These are phyloP conservation scores for Davidsoniella eucalypti DNA, from an alignment of 2,329 filamentous ascomycete species.

Conservation along the genomic window DNA sequence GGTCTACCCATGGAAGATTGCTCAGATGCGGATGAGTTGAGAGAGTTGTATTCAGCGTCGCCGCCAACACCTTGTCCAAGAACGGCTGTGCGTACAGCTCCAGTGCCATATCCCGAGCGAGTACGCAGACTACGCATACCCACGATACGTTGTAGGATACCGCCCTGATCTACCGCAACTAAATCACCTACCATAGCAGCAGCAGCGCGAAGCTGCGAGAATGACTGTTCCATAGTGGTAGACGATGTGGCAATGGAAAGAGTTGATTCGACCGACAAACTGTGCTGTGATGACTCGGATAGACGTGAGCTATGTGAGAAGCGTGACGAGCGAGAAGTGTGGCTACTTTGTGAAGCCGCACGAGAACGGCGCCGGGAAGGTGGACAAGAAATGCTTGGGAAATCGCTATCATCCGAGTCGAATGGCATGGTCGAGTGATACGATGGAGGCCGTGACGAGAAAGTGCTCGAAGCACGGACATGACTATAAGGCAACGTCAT, in stretches of 20 bases:
- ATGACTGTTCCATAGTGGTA: conserved; percentile 31
- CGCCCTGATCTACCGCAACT: conserved; percentile 27
- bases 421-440: background rate
- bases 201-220: conserved; percentile 30
- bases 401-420: background rate
- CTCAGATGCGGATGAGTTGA: no score
- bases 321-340: background rate
- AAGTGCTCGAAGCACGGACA: background rate
- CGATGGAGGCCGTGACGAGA: background rate
- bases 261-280: conserved; percentile 1
- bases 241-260: conserved; percentile 10
- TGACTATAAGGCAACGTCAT: no score
- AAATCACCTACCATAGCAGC: conserved; percentile 30
- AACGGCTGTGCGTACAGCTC: background rate
- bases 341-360: conserved; percentile 6
- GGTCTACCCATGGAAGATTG: no score
- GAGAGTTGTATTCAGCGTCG: background rate
- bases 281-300: conserved; percentile 1
- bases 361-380: background rate
- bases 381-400: background rate
- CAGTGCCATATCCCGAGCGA: conserved; percentile 1
- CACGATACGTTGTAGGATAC: conserved; percentile 13
- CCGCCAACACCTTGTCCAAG: no score
- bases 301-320: background rate
- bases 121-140: conserved; percentile 2